Base-by-base conservation (phyloP, 2,329 filamentous ascomycete genomes). In the Cytospora piceicola region DNA sequence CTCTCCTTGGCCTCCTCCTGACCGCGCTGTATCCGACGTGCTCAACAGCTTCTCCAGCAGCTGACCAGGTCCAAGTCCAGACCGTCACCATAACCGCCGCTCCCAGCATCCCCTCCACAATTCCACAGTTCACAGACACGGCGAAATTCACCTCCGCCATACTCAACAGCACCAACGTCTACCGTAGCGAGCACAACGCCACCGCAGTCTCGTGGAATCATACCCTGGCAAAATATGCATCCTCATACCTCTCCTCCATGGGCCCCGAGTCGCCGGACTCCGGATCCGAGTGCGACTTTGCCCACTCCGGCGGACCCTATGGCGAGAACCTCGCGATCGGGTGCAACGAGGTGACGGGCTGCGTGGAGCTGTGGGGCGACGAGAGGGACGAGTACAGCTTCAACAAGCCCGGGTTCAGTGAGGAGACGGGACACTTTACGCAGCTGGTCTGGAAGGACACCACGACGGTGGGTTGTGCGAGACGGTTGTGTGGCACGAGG, bases 291-390 rank as follows among this genome's bases (percentile, higher is more conserved):
- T 85, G 84, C 75, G 71, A 73, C 2, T 86, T 88, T 69, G 73
- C 77, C 60, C 87, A 90, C 77, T 85, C 80, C 68, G 82, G 82
- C 63, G 88, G 88, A 0, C 85, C 88, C 0, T 88, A 88, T 68
- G 91, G 91, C 71, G 91, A 94, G 77, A 94, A 93, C 76, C 82
- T 94, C 4, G 90, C 90, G 9, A 80, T 87, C 5, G 90, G 90
- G 4, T 92, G 87, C 73, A 68, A 79, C 0, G 87, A 89, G 72
- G 84, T 83, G 1, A 83, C 83, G 0, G 78, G 81, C 4, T 82
- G 84, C 58, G 80, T 93, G n/a, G 83, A 85, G 54, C 84, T 82
- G 1, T 93, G 90, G 90, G 90, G 86, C 22, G 73, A 82, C 69
- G 88, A 91, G 76, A 75, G 85, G 14, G 71, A 74, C 0, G 66